These are phyloP conservation scores for Macaranga tanarius DNA, from an alignment of 441 rosid genomes.

Conservation along the genomic window DNA sequence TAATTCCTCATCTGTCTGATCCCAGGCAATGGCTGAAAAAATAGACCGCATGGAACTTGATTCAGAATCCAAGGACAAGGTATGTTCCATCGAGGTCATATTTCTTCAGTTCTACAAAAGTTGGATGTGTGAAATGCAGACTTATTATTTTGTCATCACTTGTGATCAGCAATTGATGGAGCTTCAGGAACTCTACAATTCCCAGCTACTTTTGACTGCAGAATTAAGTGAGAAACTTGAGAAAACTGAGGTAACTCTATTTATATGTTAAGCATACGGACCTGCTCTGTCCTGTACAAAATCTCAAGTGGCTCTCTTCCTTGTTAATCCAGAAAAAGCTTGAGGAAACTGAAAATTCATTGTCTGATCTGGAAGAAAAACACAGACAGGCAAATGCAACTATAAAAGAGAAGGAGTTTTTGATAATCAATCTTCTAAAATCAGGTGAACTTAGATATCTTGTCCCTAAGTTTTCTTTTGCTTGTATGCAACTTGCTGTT, in stretches of 20 bases:
- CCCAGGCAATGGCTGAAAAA: conserved; percentile 96
- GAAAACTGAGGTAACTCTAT: conserved; percentile 63
- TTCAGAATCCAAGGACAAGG: conserved; percentile 87
- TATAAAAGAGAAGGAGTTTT: conserved; percentile 87
- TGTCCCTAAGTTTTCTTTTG: background rate
- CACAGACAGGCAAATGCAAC: conserved; percentile 88
- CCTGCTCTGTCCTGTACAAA: conserved; percentile 4
- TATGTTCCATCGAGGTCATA: conserved; percentile 23
- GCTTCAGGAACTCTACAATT: conserved; percentile 78
- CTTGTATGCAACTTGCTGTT: conserved; percentile 1
- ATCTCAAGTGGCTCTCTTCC: conserved; percentile 20
- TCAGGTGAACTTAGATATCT: conserved; percentile 53
- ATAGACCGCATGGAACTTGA: conserved; percentile 88
- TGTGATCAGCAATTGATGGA: conserved; percentile 69
- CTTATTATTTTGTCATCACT: conserved; percentile 19
- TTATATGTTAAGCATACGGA: conserved; percentile 9
- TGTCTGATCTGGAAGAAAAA: conserved; percentile 88
- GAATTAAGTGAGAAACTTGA: conserved; percentile 73
- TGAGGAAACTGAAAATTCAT: conserved; percentile 67
- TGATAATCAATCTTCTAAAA: conserved; percentile 84
- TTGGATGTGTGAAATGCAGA: conserved; percentile 1
- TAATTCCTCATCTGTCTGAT: conserved; percentile 18
- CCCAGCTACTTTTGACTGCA: conserved; percentile 64
- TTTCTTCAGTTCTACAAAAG: conserved; percentile 15
- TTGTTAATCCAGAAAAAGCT: conserved; percentile 65